A percentile compares a stretch with the other conserved stretches of the same genome.
These are phyloP conservation scores for Phytophthora capsici DNA, from an alignment of 352 stramenopile species.

Conservation along the genomic window DNA sequence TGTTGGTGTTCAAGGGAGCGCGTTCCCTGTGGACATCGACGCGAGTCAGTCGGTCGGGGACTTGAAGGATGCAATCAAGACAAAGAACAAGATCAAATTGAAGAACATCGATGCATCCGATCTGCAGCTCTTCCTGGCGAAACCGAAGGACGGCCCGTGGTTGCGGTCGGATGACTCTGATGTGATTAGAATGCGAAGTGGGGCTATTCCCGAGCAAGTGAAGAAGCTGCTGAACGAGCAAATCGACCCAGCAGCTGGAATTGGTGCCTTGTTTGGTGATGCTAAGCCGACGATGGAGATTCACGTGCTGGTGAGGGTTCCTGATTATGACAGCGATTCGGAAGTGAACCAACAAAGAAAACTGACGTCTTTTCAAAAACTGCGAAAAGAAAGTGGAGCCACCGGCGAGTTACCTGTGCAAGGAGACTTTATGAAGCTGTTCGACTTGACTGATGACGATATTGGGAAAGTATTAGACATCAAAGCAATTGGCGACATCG, in stretches of 20 bases:
- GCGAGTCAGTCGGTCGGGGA: too few species aligned
- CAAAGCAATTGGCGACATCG: slow-evolving; percentile 1
- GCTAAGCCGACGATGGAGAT: slow-evolving; percentile 3
- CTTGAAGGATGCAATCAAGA: too few species aligned
- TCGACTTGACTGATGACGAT: slow-evolving; percentile 6
- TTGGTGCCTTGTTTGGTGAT: slow-evolving; percentile 15
- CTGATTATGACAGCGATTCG: not conserved
- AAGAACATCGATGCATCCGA: too few species aligned
- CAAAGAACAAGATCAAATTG: too few species aligned
- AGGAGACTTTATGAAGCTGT: slow-evolving; percentile 4
- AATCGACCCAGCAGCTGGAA: slow-evolving; percentile 11
- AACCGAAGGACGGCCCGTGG: too few species aligned
- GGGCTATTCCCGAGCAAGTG: slow-evolving; percentile 17
- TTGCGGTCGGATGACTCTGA: slow-evolving; percentile 2
- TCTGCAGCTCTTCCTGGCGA: too few species aligned
- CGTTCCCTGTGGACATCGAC: too few species aligned
- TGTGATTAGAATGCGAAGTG: slow-evolving; percentile 18
- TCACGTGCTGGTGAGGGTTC: slow-evolving; percentile 9
- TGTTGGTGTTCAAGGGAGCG: too few species aligned
- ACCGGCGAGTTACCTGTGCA: not conserved
- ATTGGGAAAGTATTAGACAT: slow-evolving; percentile 5
- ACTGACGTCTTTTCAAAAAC: too few species aligned
- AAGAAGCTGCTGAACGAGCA: slow-evolving; percentile 11
- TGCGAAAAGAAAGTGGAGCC: not conserved
- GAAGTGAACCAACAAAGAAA: too few species aligned